Conservation (phyloP, 495 filamentous ascomycete species). For the Penicillium cosmopolitanum region DNA sequence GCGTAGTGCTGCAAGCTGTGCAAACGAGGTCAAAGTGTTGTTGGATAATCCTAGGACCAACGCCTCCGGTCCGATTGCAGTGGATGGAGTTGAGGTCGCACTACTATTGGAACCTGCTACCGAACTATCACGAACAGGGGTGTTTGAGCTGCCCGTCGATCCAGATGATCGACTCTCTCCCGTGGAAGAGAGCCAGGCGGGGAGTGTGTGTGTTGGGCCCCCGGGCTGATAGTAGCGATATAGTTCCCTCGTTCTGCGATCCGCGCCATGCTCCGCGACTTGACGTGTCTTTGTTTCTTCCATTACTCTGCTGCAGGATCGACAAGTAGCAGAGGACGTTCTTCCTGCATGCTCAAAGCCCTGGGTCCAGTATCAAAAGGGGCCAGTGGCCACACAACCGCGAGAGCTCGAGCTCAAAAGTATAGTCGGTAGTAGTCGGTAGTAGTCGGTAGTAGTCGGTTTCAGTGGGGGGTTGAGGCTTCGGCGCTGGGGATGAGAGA, state of each 20-base stretch:
- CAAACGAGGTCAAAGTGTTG: slow-evolving; percentile 54
- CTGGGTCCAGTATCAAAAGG: slow-evolving; percentile 31
- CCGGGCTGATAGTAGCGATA: slow-evolving; percentile 45
- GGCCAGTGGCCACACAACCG: neutral
- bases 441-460: neutral
- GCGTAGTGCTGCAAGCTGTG: slow-evolving; percentile 50
- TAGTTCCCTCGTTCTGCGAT: slow-evolving; percentile 42
- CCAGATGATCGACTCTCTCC: slow-evolving; percentile 16
- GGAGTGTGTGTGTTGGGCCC: slow-evolving; percentile 15
- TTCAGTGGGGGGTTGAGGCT: neutral
- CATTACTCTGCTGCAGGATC: slow-evolving; percentile 20
- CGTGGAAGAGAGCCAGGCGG: slow-evolving; percentile 23
- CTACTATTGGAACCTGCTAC: slow-evolving; percentile 14
- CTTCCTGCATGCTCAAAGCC: slow-evolving; percentile 26
- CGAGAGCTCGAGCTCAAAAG: neutral
- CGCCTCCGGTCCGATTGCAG: slow-evolving; percentile 21
- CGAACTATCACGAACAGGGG: slow-evolving; percentile 15
- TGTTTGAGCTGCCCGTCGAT: slow-evolving; percentile 11
- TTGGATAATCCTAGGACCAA: slow-evolving; percentile 44
- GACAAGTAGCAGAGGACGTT: slow-evolving; percentile 13
- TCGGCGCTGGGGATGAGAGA: neutral
- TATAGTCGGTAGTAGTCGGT: neutral
- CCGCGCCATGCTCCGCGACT: slow-evolving; percentile 20
- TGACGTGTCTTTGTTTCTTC: slow-evolving; percentile 13
- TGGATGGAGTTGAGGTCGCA: slow-evolving; percentile 18